Evolutionary conservation across 352 stramenopile genomes (phyloP), one percentile per base, ranked within the genome.

Genomic region (Phytophthora cryptogea): DNA sequence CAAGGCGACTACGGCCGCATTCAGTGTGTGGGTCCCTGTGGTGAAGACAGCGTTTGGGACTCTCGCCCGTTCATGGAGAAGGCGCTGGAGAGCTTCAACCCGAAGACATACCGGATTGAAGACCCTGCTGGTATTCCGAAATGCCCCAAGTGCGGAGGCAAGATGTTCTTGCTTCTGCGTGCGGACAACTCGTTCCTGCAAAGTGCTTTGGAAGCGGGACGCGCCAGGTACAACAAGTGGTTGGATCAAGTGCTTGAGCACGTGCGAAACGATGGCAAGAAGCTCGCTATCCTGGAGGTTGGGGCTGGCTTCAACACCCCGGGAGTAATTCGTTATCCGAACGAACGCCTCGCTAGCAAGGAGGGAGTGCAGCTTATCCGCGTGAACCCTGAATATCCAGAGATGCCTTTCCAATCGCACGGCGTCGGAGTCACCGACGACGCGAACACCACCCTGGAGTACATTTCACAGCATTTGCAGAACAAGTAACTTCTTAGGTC

Each of bases 221-320:
- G 70, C 57, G 41, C 39, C 1, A 66, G 63, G 6, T 84, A 83
- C 57, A 44, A 78, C 16, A 51, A 71, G 51, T 87, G 74, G 77
- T 63, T 83, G 13, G 43, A 50, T 14, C 11, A 61, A 3, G 66
- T 66, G 11, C 27, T 82, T 16, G 37, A 72, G 2, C 37, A 67
- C 1, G 78, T 86, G 36, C 54, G 49, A 41, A 58, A 63, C 5
- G 42, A 74, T 6, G 52, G 54, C 32, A 87, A 83, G 58, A 90
- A 86, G 32, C 76, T 92, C 32, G 80, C 75, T 13, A 80, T 90
- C 14, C 67, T 90, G 11, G 80, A 92, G 47, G 56, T 92, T 32
- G 83, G 83, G 16, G 79, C 73, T 31, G 79, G 83, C 4, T 90
- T 88, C 62, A 92, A 90, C 54, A 92, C 83, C 0, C 83, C 80